Conservation (phyloP, 257 asterid species). For the Solanum tarapatanum region DNA sequence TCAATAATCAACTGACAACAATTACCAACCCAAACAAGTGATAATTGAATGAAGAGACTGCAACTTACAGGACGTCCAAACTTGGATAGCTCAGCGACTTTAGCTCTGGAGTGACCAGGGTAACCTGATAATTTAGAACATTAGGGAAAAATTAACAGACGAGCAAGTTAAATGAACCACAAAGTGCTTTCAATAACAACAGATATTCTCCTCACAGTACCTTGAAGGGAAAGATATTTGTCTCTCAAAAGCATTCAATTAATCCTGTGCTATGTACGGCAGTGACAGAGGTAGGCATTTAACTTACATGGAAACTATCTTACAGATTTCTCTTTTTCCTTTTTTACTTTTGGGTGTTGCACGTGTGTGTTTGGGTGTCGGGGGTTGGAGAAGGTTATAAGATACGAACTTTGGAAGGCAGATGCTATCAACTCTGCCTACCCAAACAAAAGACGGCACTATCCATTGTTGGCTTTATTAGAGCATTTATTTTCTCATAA, state of each 20-base stretch:
- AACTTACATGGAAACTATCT: background rate
- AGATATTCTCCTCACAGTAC: background rate
- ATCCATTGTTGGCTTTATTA: background rate
- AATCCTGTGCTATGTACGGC: background rate
- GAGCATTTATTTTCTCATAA: background rate
- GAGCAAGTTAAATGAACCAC: background rate
- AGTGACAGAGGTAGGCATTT: background rate
- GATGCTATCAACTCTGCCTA: background rate
- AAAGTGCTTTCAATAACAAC: background rate
- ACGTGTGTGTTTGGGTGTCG: background rate
- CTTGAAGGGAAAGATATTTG: background rate
- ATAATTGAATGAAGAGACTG: background rate
- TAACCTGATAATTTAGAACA: constrained; percentile 27
- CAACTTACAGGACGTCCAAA: constrained; percentile 75
- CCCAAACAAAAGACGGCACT: background rate
- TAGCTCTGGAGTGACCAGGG: constrained; percentile 58
- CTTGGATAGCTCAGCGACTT: constrained; percentile 67
- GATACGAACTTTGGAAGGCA: background rate
- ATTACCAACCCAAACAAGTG: background rate
- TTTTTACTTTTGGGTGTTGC: background rate
- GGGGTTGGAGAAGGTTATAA: background rate
- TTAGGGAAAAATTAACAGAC: background rate
- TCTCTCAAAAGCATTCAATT: background rate
- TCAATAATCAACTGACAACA: background rate
- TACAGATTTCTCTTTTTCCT: background rate